These are phyloP conservation scores for Fraxinus ornus DNA, from an alignment of 305 asterid genomes.

Conservation along the genomic window DNA sequence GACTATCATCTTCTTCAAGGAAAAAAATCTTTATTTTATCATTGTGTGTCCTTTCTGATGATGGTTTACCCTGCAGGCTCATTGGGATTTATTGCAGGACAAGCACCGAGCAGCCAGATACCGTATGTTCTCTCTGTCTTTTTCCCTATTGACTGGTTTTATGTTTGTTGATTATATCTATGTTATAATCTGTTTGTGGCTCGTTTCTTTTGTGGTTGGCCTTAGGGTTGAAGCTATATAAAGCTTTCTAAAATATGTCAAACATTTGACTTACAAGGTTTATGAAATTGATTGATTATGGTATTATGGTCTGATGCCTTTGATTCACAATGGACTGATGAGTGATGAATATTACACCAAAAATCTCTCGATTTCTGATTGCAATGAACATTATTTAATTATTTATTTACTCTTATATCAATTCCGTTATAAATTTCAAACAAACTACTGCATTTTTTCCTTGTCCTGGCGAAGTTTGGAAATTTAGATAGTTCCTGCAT, in stretches of 20 bases:
- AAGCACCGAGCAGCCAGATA: conserved; percentile 48
- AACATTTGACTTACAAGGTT: not conserved
- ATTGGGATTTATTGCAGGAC: conserved; percentile 59
- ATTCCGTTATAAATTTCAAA: not conserved
- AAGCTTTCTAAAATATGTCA: not conserved
- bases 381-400: not conserved
- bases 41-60: conserved; percentile 5
- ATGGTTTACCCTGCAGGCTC: conserved; percentile 41
- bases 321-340: not conserved
- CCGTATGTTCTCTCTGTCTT: conserved; percentile 43
- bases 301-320: not conserved
- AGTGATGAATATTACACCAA: not conserved
- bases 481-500: not conserved
- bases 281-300: not conserved
- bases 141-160: not conserved
- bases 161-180: not conserved
- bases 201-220: not conserved
- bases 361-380: not conserved
- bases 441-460: not conserved
- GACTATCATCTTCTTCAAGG: not conserved
- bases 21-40: not conserved
- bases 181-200: not conserved
- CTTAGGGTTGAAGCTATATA: not conserved
- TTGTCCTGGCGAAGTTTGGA: not conserved
- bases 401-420: not conserved